Evolutionary conservation across 768 basidiomycete species (phyloP).

Genomic region (Collybia mongolica): DNA sequence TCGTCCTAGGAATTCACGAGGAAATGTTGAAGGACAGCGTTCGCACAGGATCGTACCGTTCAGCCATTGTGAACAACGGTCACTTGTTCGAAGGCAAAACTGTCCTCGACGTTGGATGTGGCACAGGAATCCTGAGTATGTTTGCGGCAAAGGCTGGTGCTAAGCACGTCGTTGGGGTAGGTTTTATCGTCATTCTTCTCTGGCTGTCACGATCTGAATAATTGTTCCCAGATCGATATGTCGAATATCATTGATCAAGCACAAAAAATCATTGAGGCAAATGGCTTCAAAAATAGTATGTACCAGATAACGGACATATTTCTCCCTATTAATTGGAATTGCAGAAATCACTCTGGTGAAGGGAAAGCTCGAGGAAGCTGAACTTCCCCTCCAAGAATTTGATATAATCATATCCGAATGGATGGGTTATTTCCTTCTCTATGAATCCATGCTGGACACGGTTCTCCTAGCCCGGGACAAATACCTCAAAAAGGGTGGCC

Average conservation of each 20-base stretch:
- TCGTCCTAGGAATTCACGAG: slow-evolving; percentile 83
- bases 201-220: slow-evolving; percentile 6
- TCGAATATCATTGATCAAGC: slow-evolving; percentile 99
- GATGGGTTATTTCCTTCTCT: slow-evolving; percentile 99
- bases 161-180: slow-evolving; percentile 87
- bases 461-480: slow-evolving; percentile 96
- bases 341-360: slow-evolving; percentile 93
- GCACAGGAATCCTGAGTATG: slow-evolving; percentile 97
- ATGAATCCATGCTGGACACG: slow-evolving; percentile 99
- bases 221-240: slow-evolving; percentile 81
- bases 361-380: slow-evolving; percentile 94
- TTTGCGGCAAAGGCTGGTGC: slow-evolving; percentile 97
- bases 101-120: slow-evolving; percentile 97
- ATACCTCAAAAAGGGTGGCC: slow-evolving; percentile 87
- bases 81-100: slow-evolving; percentile 97
- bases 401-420: slow-evolving; percentile 99
- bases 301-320: slow-evolving; percentile 3
- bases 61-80: slow-evolving; percentile 90
- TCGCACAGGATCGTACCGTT: slow-evolving; percentile 92
- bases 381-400: slow-evolving; percentile 86
- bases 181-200: slow-evolving; percentile 24
- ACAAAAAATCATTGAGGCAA: slow-evolving; percentile 92
- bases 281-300: slow-evolving; percentile 94
- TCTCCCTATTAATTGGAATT: slow-evolving; percentile 5
- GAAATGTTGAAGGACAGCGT: slow-evolving; percentile 99